These are phyloP conservation scores for Alopecurus myosuroides DNA, from an alignment of 176 grass and related monocot genomes.

Conservation along the genomic window DNA sequence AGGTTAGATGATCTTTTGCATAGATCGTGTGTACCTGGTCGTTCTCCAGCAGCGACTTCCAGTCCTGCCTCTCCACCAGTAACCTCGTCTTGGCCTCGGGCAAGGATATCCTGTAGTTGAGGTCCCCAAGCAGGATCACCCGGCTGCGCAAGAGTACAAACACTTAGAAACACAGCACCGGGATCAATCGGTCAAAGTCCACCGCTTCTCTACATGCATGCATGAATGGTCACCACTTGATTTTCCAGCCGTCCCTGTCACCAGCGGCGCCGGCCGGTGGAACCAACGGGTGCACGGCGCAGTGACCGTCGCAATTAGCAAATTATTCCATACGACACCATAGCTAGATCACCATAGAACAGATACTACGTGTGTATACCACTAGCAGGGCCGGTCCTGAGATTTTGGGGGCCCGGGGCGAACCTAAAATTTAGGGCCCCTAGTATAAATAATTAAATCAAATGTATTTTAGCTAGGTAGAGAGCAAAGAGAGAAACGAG, in stretches of 20 bases:
- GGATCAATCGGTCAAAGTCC: not conserved
- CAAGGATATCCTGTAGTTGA: constrained; percentile 84
- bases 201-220: not conserved
- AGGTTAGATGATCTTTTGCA: not conserved
- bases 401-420: no score
- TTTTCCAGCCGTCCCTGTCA: not conserved
- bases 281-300: not conserved
- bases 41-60: constrained; percentile 63
- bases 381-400: no score
- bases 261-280: not conserved
- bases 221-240: not conserved
- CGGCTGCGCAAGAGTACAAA: constrained; percentile 35
- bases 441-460: no score
- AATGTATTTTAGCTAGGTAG: no score
- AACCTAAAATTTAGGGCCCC: no score
- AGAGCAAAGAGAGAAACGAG: no score
- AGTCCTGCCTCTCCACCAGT: constrained; percentile 57
- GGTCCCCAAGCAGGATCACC: constrained; percentile 66
- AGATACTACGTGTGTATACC: no score
- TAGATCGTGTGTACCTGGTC: constrained; percentile 38
- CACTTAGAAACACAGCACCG: not conserved
- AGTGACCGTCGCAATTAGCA: not conserved
- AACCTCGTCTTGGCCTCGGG: constrained; percentile 56
- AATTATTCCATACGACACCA: not conserved
- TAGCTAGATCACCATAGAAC: no score